Base-by-base conservation (phyloP, 495 filamentous ascomycete genomes). In the Hamigera avellanea region DNA sequence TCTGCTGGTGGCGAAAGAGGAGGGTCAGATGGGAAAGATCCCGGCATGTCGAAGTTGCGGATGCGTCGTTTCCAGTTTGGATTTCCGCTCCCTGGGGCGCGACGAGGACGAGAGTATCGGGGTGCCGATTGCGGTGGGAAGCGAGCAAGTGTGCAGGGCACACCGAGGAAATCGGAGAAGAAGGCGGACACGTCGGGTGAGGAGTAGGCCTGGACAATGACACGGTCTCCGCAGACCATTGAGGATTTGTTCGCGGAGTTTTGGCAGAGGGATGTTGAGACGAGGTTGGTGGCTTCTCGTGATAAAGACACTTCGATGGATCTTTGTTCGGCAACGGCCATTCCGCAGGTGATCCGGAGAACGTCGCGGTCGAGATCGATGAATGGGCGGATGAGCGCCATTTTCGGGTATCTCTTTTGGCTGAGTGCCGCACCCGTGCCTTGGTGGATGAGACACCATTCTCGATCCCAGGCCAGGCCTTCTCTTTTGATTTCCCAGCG, bases 401-500 rank as follows among this genome's bases (percentile, higher is more conserved):
- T 93, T 13, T 65, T 69, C 2, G 84, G 83, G 49, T 93, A 77
- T 37, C 73, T 65, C 57, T 94, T 94, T 52, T 93, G 86, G 43
- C 70, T 88, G 33, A 95, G 57, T 0, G 78, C 83, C 32, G 73
- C 73, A 0, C 78, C 78, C 2, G 85, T 87, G 7, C 84, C 82
- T 48, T 79, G 75, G 52, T 93, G 86, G 12, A 95, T 71, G 12
- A 95, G 57, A 50, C 86, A 93, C 88, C 88, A 95, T 58, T 95
- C 88, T 34, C 87, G 64, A 54, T 95, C 88, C 87, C 87, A 94
- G 13, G 78, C 81, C 5, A 95, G 61, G 0, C 88, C 88, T 57
- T 93, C 81, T 12, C 64, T 59, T 32, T 67, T 72, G 17, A 93
- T 70, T 49, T 84, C 77, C 88, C 88, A 95, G 14, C 64, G 49